Evolutionary conservation across 345 rosid species (phyloP), one percentile per base, ranked within the genome.

Genomic region (Physaria fendleri): DNA sequence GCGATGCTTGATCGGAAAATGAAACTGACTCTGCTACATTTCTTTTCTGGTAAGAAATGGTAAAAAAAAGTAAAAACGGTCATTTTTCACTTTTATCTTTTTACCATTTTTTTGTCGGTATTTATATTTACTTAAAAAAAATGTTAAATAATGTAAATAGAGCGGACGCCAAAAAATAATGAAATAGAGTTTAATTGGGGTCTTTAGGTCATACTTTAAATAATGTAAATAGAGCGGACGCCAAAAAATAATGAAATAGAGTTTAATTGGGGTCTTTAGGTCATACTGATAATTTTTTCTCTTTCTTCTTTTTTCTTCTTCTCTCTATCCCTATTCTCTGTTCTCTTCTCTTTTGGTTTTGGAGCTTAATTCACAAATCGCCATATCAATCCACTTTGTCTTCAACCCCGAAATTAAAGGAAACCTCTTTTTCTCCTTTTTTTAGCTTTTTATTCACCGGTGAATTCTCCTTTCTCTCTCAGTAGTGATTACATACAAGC

Each of bases 101-200:
- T 43, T 52, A 28, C 20, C 15, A 48, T 1, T 12, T 2, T 34
- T 1, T 6, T 3, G n/a, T n/a, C n/a, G n/a, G n/a, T n/a, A n/a
- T n/a, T n/a, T n/a, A n/a, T n/a, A n/a, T n/a, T n/a, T n/a, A n/a
- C n/a, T 4, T 3, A 5, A 30, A n/a, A 25, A 4, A 59, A 25
- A 44, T 23, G 44, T 24, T 53, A 17, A 45, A 53, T 42, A 23
- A 53, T 41, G 42, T 16, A 59, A 41, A 52, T 14, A 47, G 34
- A 21, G 73, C 73, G 73, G 73, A 69, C 73, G 73, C 68, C 30
- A 61, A 69, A 69, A 69, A 45, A 69, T 5, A 45, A 14, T 69
- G 62, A 62, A 69, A 69, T 61, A 53, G 10, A 35, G 45, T 69
- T 69, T 28, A 7, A 38, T 61, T 22, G 43, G 63, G 25, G 20